phyloP scores from a whole-genome alignment of 805 yeast genomes.

The Metschnikowia corniflorae region DNA sequence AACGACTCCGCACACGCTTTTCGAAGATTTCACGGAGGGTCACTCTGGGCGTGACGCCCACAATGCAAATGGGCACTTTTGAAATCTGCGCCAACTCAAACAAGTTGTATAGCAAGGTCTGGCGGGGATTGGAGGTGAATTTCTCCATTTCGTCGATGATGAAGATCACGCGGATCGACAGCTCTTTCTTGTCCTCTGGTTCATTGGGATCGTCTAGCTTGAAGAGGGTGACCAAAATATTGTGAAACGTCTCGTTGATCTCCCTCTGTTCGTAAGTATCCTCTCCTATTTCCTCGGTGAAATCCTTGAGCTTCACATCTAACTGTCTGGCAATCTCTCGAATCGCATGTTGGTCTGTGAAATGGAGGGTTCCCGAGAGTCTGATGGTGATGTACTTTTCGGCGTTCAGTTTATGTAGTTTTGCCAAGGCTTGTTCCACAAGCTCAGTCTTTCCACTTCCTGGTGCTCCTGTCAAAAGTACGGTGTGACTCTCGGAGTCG shows the following conservation, averaged over 20 bases:
- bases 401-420: constrained; percentile 36
- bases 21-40: constrained; percentile 80
- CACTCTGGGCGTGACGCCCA: constrained; percentile 74
- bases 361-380: constrained; percentile 68
- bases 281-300: constrained; percentile 16
- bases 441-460: constrained; percentile 71
- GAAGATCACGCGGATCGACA: constrained; percentile 59
- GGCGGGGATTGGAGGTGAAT: constrained; percentile 69
- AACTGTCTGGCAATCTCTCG: constrained; percentile 83
- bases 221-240: constrained; percentile 47
- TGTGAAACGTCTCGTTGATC: constrained; percentile 57
- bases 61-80: constrained; percentile 68
- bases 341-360: constrained; percentile 74
- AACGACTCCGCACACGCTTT: constrained; percentile 86
- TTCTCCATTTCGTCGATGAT: constrained; percentile 82
- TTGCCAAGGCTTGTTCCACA: constrained; percentile 52
- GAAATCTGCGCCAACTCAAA: constrained; percentile 80
- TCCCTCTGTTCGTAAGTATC: constrained; percentile 47
- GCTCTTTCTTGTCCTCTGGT: constrained; percentile 13
- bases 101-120: constrained; percentile 80
- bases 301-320: constrained; percentile 38
- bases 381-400: constrained; percentile 59
- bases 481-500: constrained; percentile 76
- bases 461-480: constrained; percentile 74
- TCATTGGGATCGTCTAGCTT: constrained; percentile 33